Percentiles rank a stretch among this genome's conserved stretches.
phyloP scores from a whole-genome alignment of 768 basidiomycete species.

The Pulveroboletus frians region DNA sequence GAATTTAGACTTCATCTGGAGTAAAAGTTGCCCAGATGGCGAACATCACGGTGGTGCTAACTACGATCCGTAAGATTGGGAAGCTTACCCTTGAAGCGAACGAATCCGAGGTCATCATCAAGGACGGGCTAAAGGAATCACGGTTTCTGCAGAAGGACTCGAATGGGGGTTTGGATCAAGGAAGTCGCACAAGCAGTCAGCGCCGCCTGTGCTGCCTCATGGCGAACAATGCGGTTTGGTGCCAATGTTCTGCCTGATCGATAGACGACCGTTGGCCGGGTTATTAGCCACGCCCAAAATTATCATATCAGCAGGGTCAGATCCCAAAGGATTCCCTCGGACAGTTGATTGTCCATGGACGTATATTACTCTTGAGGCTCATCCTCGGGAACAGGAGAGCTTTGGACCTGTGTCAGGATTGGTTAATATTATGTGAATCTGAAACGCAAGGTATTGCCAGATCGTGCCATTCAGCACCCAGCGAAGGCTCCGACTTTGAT shows the following conservation, averaged over 20 bases:
- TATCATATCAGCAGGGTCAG: conserved; percentile 7
- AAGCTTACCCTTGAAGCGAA: conserved; percentile 9
- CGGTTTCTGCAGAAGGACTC: conserved; percentile 3
- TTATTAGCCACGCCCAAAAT: background rate
- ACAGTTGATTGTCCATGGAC: conserved; percentile 3
- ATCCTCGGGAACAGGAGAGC: background rate
- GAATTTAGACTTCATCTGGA: conserved; percentile 4
- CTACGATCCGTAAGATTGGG: background rate
- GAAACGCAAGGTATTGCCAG: conserved; percentile 1
- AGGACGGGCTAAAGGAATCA: background rate
- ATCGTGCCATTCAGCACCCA: conserved; percentile 13
- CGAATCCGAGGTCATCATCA: conserved; percentile 8
- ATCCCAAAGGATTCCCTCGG: conserved; percentile 4
- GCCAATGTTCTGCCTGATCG: conserved; percentile 4
- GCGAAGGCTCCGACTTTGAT: background rate
- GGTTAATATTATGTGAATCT: conserved; percentile 3
- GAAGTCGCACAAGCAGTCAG: conserved; percentile 1
- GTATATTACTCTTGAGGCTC: background rate
- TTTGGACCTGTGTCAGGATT: background rate
- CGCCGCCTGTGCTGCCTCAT: conserved; percentile 23
- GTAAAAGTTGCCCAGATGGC: background rate
- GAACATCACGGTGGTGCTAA: background rate
- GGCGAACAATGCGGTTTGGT: conserved; percentile 16
- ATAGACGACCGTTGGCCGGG: conserved; percentile 1
- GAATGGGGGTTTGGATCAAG: conserved; percentile 5